Evolutionary conservation across 2,329 filamentous ascomycete species (phyloP).

Genomic region (Zasmidium angulare): DNA sequence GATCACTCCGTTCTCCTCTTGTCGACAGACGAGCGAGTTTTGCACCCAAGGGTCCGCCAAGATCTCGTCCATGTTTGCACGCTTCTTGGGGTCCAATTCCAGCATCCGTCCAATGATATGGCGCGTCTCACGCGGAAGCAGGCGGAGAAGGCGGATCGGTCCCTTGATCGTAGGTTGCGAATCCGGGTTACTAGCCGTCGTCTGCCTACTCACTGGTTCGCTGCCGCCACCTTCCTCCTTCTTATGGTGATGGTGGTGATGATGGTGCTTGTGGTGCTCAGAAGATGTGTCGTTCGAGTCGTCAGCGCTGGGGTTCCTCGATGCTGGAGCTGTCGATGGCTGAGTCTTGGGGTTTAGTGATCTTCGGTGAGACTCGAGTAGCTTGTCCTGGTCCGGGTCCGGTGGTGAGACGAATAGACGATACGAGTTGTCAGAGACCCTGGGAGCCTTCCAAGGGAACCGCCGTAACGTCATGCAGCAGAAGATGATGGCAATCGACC

Average conservation of each 20-base stretch:
- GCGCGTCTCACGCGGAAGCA: slow-evolving; percentile 84
- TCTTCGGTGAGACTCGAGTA: slow-evolving; percentile 29
- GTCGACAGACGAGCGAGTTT: slow-evolving; percentile 78
- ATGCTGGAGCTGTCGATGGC: slow-evolving; percentile 42
- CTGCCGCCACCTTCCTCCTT: slow-evolving; percentile 47
- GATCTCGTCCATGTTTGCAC: slow-evolving; percentile 78
- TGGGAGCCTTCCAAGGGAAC: slow-evolving; percentile 96
- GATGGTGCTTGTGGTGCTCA: slow-evolving; percentile 22
- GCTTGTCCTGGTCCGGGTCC: slow-evolving; percentile 60
- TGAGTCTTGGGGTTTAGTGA: slow-evolving; percentile 20
- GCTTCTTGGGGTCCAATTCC: slow-evolving; percentile 77
- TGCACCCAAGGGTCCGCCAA: slow-evolving; percentile 88
- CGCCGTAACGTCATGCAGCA: slow-evolving; percentile 96
- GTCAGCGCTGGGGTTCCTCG: slow-evolving; percentile 37
- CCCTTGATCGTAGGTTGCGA: slow-evolving; percentile 71
- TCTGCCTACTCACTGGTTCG: slow-evolving; percentile 25
- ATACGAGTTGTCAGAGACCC: slow-evolving; percentile 89
- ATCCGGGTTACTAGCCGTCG: slow-evolving; percentile 22
- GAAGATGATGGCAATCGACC: slow-evolving; percentile 97
- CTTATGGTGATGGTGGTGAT: slow-evolving; percentile 35
- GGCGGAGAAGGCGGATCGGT: slow-evolving; percentile 82
- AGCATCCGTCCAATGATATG: slow-evolving; percentile 92
- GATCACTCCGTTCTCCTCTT: slow-evolving; percentile 70
- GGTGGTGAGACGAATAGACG: slow-evolving; percentile 87
- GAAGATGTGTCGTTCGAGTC: slow-evolving; percentile 13